Percentiles rank a stretch among this genome's conserved stretches.
These are phyloP conservation scores for Thermothielavioides terrestris DNA, from an alignment of 495 filamentous ascomycete genomes.

Conservation along the genomic window DNA sequence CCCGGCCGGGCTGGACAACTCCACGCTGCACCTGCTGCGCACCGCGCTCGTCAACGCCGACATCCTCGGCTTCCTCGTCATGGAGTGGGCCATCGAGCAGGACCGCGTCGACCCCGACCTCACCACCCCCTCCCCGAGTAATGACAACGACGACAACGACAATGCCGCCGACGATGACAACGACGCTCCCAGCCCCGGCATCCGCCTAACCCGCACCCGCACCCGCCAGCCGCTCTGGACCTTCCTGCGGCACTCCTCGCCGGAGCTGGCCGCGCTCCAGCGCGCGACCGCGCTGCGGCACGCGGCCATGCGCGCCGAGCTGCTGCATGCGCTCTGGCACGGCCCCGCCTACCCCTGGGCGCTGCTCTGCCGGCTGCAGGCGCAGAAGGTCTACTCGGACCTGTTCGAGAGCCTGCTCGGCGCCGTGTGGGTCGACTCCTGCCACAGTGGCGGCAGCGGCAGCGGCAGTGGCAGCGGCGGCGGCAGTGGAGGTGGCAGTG, in stretches of 20 bases:
- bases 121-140: background rate
- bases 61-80: slow-evolving; percentile 77
- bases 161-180: background rate
- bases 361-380: slow-evolving; percentile 51
- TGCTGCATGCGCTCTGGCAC: slow-evolving; percentile 36
- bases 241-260: slow-evolving; percentile 54
- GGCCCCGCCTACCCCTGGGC: slow-evolving; percentile 65
- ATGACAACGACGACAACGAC: slow-evolving; percentile 3
- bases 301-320: slow-evolving; percentile 35
- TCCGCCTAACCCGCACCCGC: background rate
- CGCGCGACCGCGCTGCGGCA: slow-evolving; percentile 41
- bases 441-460: slow-evolving; percentile 18
- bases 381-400: slow-evolving; percentile 80
- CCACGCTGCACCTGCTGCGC: slow-evolving; percentile 64
- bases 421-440: slow-evolving; percentile 79
- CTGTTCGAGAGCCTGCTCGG: slow-evolving; percentile 74
- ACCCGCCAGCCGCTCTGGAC: slow-evolving; percentile 49
- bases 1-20: slow-evolving; percentile 44
- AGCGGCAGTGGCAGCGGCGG: slow-evolving; percentile 42
- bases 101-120: slow-evolving; percentile 21
- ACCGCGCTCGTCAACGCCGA: slow-evolving; percentile 75
- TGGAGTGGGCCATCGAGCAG: slow-evolving; percentile 42
- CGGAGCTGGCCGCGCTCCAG: slow-evolving; percentile 36
- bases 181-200: slow-evolving; percentile 7
- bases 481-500: no score